Evolutionary conservation across 345 rosid species (phyloP), one percentile per base, ranked within the genome.

Genomic region (Cochlearia excelsa): DNA sequence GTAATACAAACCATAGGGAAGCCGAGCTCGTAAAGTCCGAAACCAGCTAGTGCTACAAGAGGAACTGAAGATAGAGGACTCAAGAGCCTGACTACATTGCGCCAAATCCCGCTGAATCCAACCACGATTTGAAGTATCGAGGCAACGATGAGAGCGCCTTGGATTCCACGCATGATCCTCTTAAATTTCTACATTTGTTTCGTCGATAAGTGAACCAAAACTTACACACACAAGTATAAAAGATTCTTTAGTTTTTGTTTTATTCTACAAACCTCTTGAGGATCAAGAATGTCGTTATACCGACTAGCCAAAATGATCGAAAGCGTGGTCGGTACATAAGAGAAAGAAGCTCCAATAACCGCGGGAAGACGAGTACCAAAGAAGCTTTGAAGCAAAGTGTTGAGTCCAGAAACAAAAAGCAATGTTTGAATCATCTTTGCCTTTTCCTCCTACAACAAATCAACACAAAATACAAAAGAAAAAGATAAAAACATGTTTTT

Each of bases 71-170:
- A 74, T 40, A 92, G 79, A 66, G 99, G 97, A 79, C 94, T 88
- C 75, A 78, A 65, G 77, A 86, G 77, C 98, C 95, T 88, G 29
- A 85, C 84, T 70, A 88, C 95, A 74, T 93, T 93, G 28, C 99
- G 82, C 99, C 99, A 93, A 33, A 93, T 89, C 41, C 99, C 99
- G 42, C 99, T 93, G 77, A 93, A 93, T 54, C 99, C 99, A 48
- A 88, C 37, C 3, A 93, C 84, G 41, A 93, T 84, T 67, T 93
- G 99, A 26, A 93, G 85, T 66, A 88, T 79, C n/a, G 99, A 93
- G 61, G 95, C 90, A 67, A 93, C 95, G 46, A 93, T 88, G 46
- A 93, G 87, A 3, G 97, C 80, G 7, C 99, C 99, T 51, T 93
- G 99, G 34, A 77, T 81, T 54, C 91, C 97, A 31, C 88, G 78